Base-by-base conservation (phyloP, 2,329 filamentous ascomycete species). In the Fusarium globosum region DNA sequence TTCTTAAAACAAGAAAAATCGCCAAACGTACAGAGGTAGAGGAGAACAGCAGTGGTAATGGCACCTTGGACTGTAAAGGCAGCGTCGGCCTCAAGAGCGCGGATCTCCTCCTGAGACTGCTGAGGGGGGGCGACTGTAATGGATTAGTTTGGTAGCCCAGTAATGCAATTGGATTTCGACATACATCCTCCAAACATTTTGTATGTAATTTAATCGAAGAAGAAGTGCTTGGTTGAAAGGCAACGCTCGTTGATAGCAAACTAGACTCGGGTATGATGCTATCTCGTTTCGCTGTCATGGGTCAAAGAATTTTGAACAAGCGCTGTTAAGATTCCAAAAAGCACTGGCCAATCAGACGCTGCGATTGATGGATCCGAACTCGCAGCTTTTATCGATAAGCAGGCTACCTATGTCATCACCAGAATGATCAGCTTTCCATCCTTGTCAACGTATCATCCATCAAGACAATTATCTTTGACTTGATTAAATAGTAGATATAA, bases 21-120 rank as follows among this genome's bases (percentile, higher is more conserved):
- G 3, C 12, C 18, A 6, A 14, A 81, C 92, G 65, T 90, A 96
- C 94, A 94, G 69, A 96, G 84, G 81, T 96, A 96, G 55, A 96
- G 87, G 56, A 93, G 82, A 43, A 91, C 86, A 72, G 91, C 91
- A 21, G 90, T 90, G 43, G 89, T 87, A 62, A 92, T 80, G 71
- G 92, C 92, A 78, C 87, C 88, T 84, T 93, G 90, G 75, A 96
- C 85, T 57, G 91, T 92, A 76, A 87, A 86, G 78, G 85, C 85
- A 57, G 93, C 93, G 81, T 92, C 88, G 68, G 86, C 85, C 86
- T 95, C 93, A 81, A 91, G 88, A 79, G 86, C 86, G 80, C 87
- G 88, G 81, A 95, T 88, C 88, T 95, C 92, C 82, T 92, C 90
- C 67, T 89, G 85, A 67, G 90, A 90, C 78, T 90, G 88, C 81